Evolutionary conservation across 179 eudicot species (phyloP).

Genomic region (Silene coronaria): DNA sequence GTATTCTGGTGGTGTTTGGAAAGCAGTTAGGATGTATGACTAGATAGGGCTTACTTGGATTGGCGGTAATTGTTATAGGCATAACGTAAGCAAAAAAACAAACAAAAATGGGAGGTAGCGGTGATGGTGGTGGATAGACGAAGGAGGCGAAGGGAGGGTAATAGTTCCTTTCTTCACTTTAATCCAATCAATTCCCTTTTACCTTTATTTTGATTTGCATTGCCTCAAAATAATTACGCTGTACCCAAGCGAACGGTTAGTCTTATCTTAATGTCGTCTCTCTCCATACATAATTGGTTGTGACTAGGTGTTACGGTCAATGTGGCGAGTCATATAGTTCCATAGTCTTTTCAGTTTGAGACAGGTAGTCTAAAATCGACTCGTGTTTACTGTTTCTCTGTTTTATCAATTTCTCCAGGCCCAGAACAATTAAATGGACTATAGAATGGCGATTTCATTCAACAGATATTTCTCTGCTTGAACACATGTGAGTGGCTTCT

Average conservation of each 20-base stretch:
- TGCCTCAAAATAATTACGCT: background rate
- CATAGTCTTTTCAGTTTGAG: background rate
- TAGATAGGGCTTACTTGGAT: too few species aligned
- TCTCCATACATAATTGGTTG: background rate
- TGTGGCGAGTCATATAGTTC: background rate
- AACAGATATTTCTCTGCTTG: slow-evolving; percentile 65
- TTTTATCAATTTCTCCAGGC: slow-evolving; percentile 37
- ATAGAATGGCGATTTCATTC: slow-evolving; percentile 92
- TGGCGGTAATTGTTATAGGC: too few species aligned
- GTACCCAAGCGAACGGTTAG: background rate
- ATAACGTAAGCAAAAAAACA: too few species aligned
- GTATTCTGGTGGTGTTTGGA: too few species aligned
- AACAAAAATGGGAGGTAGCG: too few species aligned
- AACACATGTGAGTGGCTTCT: slow-evolving; percentile 61
- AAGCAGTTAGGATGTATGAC: too few species aligned
- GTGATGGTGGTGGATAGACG: too few species aligned
- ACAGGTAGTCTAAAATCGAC: background rate
- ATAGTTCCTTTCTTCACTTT: too few species aligned
- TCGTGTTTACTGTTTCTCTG: background rate
- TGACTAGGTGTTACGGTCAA: background rate
- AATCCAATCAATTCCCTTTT: too few species aligned
- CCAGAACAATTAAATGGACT: slow-evolving; percentile 69
- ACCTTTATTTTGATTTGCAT: background rate
- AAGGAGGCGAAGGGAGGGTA: too few species aligned
- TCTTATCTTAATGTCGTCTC: too few species aligned